Base-by-base conservation (phyloP, 495 filamentous ascomycete genomes). In the Aspergillus ostianus region DNA sequence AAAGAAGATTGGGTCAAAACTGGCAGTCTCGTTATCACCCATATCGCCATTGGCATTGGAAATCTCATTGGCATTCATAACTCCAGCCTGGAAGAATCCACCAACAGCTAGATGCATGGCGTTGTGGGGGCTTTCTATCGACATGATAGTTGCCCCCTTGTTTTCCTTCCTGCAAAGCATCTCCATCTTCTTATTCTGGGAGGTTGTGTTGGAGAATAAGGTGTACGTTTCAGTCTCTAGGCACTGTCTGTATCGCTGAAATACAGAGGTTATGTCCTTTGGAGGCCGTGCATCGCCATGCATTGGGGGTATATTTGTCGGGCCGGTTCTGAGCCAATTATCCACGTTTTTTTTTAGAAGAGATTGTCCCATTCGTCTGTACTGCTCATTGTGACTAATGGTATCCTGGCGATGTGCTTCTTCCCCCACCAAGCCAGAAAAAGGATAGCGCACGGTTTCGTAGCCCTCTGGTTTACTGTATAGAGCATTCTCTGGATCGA, bases 1-100 rank as follows among this genome's bases (percentile, higher is more conserved):
- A 57, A 59, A 71, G 58, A 73, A 73, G 53, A 73, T 66, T 20
- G 66, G 70, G 50, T 73, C 70, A 45, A 73, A 70, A 18, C 52
- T 32, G 1, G 70, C 67, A 17, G 66, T 73, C 8, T 73, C 67
- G 53, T 71, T 73, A 51, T 68, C 70, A 13, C 66, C 68, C 68
- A 71, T 73, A 57, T 73, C 70, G 13, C 70, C 68, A 47, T 73
- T 73, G 15, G 70, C 70, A 12, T 51, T 52, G 27, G 61, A 47
- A 60, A 62, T 49, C 27, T 49, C 45, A 30, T 52, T 52, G 21
- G 48, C 51, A 9, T 8, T 36, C 12, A 36, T 8, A 51, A 58
- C 26, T 17, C 49, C 30, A 10, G 44, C 21, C 26, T 72, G 18
- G 54, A 19, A 19, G 19, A 68, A 64, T 10, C 67, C 68, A 29